Percentiles rank a stretch among this genome's conserved stretches.
These are phyloP conservation scores for Metschnikowia shivogae DNA, from an alignment of 805 yeast species.

Conservation along the genomic window DNA sequence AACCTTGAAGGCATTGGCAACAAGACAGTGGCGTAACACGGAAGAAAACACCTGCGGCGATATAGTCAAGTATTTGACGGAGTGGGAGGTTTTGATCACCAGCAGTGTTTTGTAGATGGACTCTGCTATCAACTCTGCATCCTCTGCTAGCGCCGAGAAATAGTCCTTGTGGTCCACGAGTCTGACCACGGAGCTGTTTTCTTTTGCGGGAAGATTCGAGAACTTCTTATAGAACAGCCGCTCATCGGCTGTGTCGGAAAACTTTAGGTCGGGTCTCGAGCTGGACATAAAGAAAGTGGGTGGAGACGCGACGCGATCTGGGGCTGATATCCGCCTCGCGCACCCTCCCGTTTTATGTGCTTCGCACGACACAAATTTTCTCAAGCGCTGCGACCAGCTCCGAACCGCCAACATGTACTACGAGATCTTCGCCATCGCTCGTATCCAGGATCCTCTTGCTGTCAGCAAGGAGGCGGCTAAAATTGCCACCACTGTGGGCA, in stretches of 20 bases:
- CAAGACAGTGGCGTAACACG: slow-evolving; percentile 60
- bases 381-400: slow-evolving; percentile 1
- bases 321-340: not conserved
- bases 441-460: slow-evolving; percentile 55
- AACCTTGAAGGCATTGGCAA: slow-evolving; percentile 69
- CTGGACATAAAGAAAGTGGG: slow-evolving; percentile 28
- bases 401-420: slow-evolving; percentile 59
- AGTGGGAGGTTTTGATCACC: slow-evolving; percentile 62
- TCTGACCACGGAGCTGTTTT: slow-evolving; percentile 49
- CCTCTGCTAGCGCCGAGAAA: slow-evolving; percentile 67
- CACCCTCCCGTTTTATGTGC: slow-evolving; percentile 1
- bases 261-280: slow-evolving; percentile 44
- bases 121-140: slow-evolving; percentile 82
- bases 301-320: slow-evolving; percentile 9
- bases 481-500: slow-evolving; percentile 67
- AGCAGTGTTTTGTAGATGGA: slow-evolving; percentile 77
- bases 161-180: slow-evolving; percentile 79
- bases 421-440: slow-evolving; percentile 86
- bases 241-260: slow-evolving; percentile 41
- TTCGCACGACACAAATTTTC: slow-evolving; percentile 12
- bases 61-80: slow-evolving; percentile 62
- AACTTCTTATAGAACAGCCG: slow-evolving; percentile 42
- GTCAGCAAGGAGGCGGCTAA: slow-evolving; percentile 38
- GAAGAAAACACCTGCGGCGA: slow-evolving; percentile 70
- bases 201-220: slow-evolving; percentile 46